Percentiles rank a stretch among this genome's conserved stretches.
Evolutionary conservation across 1,139 yeast genomes (phyloP).

Genomic region (Geotrichum aggregatum): DNA sequence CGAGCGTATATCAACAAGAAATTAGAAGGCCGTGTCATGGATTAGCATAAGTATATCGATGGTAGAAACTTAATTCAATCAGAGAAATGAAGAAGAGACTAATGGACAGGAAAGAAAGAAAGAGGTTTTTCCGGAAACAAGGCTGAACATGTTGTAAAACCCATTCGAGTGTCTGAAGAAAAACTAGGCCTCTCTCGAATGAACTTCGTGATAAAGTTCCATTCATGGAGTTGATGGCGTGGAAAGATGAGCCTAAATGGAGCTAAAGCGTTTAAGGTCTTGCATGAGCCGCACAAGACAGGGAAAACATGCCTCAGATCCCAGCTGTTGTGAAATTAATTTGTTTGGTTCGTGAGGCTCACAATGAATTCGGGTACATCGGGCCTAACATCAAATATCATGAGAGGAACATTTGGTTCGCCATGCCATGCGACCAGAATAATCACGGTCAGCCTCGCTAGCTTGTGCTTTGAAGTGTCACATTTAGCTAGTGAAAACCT

Average conservation of each 20-base stretch:
- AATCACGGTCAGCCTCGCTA: no score
- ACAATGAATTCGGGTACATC: neutral
- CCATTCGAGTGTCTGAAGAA: neutral
- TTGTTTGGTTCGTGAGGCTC: neutral
- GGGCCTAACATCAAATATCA: neutral
- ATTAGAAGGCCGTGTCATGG: neutral
- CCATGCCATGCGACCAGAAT: no score
- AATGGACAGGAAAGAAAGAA: neutral
- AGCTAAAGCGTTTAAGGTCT: neutral
- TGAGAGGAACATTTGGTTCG: no score
- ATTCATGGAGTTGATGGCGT: neutral
- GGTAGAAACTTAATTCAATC: no score
- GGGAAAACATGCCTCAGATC: neutral
- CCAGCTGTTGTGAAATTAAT: neutral
- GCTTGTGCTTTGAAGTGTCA: no score
- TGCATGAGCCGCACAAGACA: neutral
- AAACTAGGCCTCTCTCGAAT: no score
- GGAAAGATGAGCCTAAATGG: no score
- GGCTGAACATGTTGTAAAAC: neutral
- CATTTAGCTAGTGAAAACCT: no score
- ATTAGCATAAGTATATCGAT: neutral
- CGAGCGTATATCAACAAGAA: neutral
- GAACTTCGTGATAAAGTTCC: no score
- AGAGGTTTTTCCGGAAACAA: neutral
- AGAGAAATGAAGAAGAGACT: neutral